phyloP scores from a whole-genome alignment of 1,139 yeast genomes.

The Saccharomycopsis hybrid region DNA sequence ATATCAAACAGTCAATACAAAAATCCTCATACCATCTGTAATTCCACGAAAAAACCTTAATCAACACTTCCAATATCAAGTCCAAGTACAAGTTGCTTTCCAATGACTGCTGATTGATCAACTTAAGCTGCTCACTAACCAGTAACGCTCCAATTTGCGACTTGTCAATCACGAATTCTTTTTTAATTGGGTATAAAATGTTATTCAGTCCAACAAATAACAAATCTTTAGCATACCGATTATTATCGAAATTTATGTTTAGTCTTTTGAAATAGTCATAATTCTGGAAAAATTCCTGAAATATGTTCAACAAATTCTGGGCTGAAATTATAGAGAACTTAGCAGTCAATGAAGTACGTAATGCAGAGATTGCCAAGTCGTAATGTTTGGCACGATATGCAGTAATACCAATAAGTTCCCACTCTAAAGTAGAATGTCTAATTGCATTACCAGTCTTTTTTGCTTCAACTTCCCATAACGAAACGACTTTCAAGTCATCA shows the following conservation, averaged over 20 bases:
- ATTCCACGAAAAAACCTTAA: slow-evolving; percentile 32
- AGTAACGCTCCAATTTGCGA: slow-evolving; percentile 21
- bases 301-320: slow-evolving; percentile 29
- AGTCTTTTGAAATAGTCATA: slow-evolving; percentile 18
- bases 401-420: slow-evolving; percentile 86
- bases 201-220: slow-evolving; percentile 19
- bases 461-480: slow-evolving; percentile 80
- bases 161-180: slow-evolving; percentile 26
- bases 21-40: slow-evolving; percentile 33
- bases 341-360: slow-evolving; percentile 65
- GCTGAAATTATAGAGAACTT: slow-evolving; percentile 60
- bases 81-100: slow-evolving; percentile 28
- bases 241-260: slow-evolving; percentile 13
- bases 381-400: slow-evolving; percentile 74
- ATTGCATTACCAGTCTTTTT: slow-evolving; percentile 66
- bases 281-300: slow-evolving; percentile 22
- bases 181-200: slow-evolving; percentile 15
- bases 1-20: slow-evolving; percentile 29
- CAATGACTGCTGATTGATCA: slow-evolving; percentile 18
- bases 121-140: slow-evolving; percentile 17
- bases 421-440: slow-evolving; percentile 78
- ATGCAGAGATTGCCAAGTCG: slow-evolving; percentile 77
- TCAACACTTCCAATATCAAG: slow-evolving; percentile 28
- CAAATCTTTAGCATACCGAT: slow-evolving; percentile 14
- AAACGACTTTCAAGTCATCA: slow-evolving; percentile 80